Conservation (phyloP, 495 filamentous ascomycete genomes). For the Penicillium canescens region DNA sequence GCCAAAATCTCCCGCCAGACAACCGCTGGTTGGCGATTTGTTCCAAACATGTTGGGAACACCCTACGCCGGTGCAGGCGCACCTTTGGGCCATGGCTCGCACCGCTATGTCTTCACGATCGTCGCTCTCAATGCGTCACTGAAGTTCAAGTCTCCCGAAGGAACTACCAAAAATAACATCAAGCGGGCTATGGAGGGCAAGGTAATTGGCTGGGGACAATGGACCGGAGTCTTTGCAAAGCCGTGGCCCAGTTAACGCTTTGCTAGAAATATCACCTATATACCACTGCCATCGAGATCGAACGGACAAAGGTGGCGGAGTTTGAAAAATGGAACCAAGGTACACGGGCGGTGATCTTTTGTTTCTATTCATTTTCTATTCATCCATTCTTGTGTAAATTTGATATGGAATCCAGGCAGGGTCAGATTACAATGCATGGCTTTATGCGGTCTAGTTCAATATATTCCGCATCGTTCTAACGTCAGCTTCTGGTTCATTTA, state of each 20-base stretch:
- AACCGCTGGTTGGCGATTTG: conserved; percentile 42
- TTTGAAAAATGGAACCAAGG: too few species aligned
- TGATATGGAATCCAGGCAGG: too few species aligned
- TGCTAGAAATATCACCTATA: too few species aligned
- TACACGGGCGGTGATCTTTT: too few species aligned
- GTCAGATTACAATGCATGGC: too few species aligned
- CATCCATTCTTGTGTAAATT: too few species aligned
- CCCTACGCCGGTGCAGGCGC: conserved; percentile 43
- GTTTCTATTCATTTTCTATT: too few species aligned
- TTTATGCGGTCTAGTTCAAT: too few species aligned
- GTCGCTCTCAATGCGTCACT: conserved; percentile 45
- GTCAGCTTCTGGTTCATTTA: too few species aligned
- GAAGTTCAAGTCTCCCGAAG: conserved; percentile 26
- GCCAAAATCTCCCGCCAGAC: conserved; percentile 16
- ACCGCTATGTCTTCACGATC: conserved; percentile 53
- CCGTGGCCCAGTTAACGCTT: conserved; percentile 24
- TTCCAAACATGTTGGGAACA: conserved; percentile 29
- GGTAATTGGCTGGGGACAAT: conserved; percentile 51
- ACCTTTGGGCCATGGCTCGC: conserved; percentile 46
- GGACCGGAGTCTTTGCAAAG: conserved; percentile 49
- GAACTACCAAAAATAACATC: conserved; percentile 43
- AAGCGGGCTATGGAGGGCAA: conserved; percentile 45
- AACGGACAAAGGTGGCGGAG: too few species aligned
- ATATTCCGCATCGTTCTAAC: too few species aligned
- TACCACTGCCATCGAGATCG: too few species aligned